Conservation (phyloP, 306 rosid genomes). For the Citrullus mucosospermus region DNA sequence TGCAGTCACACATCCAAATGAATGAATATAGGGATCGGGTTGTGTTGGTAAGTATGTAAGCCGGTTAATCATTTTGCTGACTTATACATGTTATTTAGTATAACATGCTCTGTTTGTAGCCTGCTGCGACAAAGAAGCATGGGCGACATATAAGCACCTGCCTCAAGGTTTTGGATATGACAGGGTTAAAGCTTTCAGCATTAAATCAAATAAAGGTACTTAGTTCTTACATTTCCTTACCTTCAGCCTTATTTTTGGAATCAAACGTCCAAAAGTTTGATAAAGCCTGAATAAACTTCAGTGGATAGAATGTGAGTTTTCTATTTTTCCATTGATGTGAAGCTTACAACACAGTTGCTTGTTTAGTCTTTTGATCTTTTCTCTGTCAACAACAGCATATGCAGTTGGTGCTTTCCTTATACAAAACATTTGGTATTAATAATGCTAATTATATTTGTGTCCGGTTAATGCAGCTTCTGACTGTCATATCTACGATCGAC, state of each 20-base stretch:
- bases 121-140: conserved; percentile 51
- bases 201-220: conserved; percentile 76
- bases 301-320: not conserved
- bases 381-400: not conserved
- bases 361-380: not conserved
- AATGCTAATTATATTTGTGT: not conserved
- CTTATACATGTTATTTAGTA: not conserved
- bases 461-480: conserved; percentile 58
- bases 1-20: conserved; percentile 89
- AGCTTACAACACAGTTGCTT: not conserved
- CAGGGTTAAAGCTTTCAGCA: conserved; percentile 81
- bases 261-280: not conserved
- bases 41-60: conserved; percentile 42
- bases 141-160: conserved; percentile 74
- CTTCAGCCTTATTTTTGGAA: not conserved
- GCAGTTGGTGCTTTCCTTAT: not conserved
- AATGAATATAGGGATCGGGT: conserved; percentile 93
- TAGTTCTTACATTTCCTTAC: not conserved
- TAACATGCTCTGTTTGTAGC: conserved; percentile 33
- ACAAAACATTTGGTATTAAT: not conserved
- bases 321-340: not conserved
- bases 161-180: conserved; percentile 86
- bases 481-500: conserved; percentile 76
- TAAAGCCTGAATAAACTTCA: not conserved
- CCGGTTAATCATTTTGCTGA: conserved; percentile 5